Base-by-base conservation (phyloP, 1,284 basidiomycete genomes). In the Austroboletus niveus region DNA sequence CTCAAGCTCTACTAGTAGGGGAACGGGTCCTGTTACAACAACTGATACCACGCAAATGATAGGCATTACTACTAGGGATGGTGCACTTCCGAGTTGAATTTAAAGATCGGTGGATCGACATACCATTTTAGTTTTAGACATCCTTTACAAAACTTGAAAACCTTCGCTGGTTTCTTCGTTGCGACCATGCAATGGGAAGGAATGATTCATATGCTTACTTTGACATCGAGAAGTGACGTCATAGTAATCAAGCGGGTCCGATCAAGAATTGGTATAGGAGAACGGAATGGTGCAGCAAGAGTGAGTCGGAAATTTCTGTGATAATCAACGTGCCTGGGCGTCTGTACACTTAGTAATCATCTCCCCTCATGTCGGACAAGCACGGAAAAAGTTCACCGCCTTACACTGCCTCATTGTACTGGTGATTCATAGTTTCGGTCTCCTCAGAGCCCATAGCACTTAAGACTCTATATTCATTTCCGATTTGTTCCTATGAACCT, bases 401-500 rank as follows among this genome's bases (percentile, higher is more conserved):
- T 39, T 8, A 4, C 17, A 34, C 41, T 41, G 47, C 24, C 34
- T 42, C 53, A 46, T 52, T 42, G 30, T 29, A 15, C 40, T 31
- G n/a, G 34, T 24, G 7, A 4, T 27, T 10, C 11, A 42, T 24
- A 40, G 17, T 47, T n/a, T 34, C 15, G 32, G 31, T 41, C 30
- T 42, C 47, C 17, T 38, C 45, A 38, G 20, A 12, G 32, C 31
- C 4, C 15, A 8, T 39, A 38, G 42, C 48, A 45, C 32, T 40
- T 30, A 29, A 32, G 6, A 38, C 30, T 22, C 40, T 5, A 24
- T 22, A 14, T 38, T 41, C 20, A 15, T 41, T 50, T 55, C 57
- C 61, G 54, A 49, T 6, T 62, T 58, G n/a, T 54, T 54, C 63
- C 63, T 51, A 53, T 15, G 27, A 17, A 24, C 9, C 11, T 17